Evolutionary conservation across 2,329 filamentous ascomycete species (phyloP), one percentile per base, ranked within the genome.

Genomic region (Coniochaeta ligniaria): DNA sequence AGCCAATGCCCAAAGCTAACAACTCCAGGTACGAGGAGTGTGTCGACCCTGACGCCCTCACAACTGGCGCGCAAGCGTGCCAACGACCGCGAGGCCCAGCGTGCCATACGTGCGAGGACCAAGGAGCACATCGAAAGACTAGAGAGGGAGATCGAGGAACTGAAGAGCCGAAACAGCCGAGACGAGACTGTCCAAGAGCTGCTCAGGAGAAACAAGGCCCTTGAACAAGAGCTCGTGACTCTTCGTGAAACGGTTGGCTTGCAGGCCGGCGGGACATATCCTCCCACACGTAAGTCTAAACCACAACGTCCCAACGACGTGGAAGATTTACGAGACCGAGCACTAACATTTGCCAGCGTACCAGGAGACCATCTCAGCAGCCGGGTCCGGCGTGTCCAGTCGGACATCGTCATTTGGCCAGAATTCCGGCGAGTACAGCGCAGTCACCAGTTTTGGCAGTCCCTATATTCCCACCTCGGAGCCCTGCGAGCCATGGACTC

Each of bases 61-160:
- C 93, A 96, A 75, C 83, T 96, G 62, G 91, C 89, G 33, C 90
- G 92, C 74, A 97, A 96, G 79, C 83, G 93, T 65, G 91, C 91
- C 69, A 96, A 96, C 77, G 92, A 96, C 73, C 85, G 92, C 63
- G 91, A 96, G 74, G 92, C 92, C 47, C 92, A 96, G 76, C 84
- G 92, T 57, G 91, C 90, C 47, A 96, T 96, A 64, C 83, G 92
- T 57, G 90, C 92, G 73, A 84, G 92, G 67, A 96, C 92, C 43
- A 94, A 92, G 77, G 85, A 89, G 69, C 90, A 92, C 72, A 96
- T 96, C 68, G 91, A 95, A 70, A 80, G 80, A 24, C 78, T 96
- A 58, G 90, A 96, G 76, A 80, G 80, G 64, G 85, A 89, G 66
- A 88, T 96, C 63, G 83, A 87, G 60, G 89, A 94, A 65, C 82